A percentile compares a stretch with the other conserved stretches of the same genome.
Conservation (phyloP, 768 basidiomycete species). For the Paxillus ammoniavirescens region DNA sequence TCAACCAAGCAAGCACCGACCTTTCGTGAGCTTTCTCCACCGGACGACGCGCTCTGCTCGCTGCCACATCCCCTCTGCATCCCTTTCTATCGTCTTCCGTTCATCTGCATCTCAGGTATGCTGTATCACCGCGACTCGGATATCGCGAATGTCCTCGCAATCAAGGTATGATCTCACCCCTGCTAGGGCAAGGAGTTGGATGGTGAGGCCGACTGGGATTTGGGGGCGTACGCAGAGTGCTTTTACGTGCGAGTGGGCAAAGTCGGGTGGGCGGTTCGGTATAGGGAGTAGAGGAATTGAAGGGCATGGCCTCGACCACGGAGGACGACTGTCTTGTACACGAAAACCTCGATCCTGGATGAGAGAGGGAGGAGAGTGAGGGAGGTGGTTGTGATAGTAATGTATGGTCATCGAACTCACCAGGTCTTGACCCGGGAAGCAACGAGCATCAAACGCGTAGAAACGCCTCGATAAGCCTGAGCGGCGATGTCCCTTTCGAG, state of each 20-base stretch:
- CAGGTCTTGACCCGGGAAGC: slow-evolving; percentile 14
- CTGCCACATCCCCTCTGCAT: no score
- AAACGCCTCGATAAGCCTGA: slow-evolving; percentile 5
- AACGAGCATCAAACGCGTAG: slow-evolving; percentile 15
- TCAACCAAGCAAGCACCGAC: neutral
- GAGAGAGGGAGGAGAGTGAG: neutral
- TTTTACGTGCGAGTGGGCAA: slow-evolving; percentile 8
- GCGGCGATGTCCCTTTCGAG: slow-evolving; percentile 17
- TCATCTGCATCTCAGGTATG: neutral
- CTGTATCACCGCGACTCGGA: no score
- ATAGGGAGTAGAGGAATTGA: slow-evolving; percentile 11
- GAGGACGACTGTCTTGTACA: slow-evolving; percentile 19
- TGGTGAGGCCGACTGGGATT: slow-evolving; percentile 2
- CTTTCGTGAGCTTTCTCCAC: neutral
- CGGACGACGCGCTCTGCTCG: no score
- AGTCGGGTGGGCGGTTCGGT: slow-evolving; percentile 6
- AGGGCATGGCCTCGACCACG: slow-evolving; percentile 4
- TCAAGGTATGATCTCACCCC: no score
- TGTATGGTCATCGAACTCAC: slow-evolving; percentile 5
- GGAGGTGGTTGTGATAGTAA: neutral
- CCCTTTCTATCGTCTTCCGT: slow-evolving; percentile 17
- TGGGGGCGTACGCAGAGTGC: slow-evolving; percentile 15
- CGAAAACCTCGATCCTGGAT: slow-evolving; percentile 19
- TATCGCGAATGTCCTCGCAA: no score
- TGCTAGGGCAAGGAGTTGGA: slow-evolving; percentile 3